Conservation (phyloP, 2,329 filamentous ascomycete genomes). For the Fusarium sp. region DNA sequence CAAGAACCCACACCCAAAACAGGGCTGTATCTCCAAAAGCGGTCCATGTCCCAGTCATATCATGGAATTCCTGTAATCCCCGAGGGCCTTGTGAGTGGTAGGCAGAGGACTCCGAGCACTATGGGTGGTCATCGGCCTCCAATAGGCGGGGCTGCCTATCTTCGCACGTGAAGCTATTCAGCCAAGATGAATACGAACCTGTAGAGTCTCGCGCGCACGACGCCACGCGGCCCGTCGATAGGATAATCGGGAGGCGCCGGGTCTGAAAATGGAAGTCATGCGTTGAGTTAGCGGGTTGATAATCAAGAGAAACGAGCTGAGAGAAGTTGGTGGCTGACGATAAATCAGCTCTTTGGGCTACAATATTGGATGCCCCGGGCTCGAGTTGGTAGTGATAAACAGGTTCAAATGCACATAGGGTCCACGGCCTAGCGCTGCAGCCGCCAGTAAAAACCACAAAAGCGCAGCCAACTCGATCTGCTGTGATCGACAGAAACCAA, state of each 20-base stretch:
- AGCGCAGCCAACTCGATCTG: neutral
- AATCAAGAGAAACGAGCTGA: constrained; percentile 36
- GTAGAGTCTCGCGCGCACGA: constrained; percentile 30
- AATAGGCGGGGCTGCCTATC: constrained; percentile 31
- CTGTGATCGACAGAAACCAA: constrained; percentile 13
- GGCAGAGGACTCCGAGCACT: neutral
- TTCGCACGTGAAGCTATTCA: constrained; percentile 39
- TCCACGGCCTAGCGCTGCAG: constrained; percentile 30
- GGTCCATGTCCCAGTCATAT: constrained; percentile 36
- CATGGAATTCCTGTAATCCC: constrained; percentile 30
- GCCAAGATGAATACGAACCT: constrained; percentile 29
- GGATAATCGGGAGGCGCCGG: constrained; percentile 25
- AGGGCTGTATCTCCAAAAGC: constrained; percentile 30
- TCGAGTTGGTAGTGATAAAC: constrained; percentile 33
- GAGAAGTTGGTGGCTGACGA: constrained; percentile 32
- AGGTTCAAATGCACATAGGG: constrained; percentile 35
- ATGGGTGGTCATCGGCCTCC: constrained; percentile 41
- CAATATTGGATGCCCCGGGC: constrained; percentile 15
- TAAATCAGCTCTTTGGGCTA: constrained; percentile 16
- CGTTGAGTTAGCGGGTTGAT: constrained; percentile 29
- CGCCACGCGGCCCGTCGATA: constrained; percentile 39
- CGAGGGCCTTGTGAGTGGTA: constrained; percentile 33
- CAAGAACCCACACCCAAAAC: constrained; percentile 30
- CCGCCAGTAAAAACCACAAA: constrained; percentile 30
- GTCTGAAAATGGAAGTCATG: constrained; percentile 41